A percentile compares a stretch with the other conserved stretches of the same genome.
Evolutionary conservation across 441 rosid species (phyloP).

Genomic region (Populus hybrid): DNA sequence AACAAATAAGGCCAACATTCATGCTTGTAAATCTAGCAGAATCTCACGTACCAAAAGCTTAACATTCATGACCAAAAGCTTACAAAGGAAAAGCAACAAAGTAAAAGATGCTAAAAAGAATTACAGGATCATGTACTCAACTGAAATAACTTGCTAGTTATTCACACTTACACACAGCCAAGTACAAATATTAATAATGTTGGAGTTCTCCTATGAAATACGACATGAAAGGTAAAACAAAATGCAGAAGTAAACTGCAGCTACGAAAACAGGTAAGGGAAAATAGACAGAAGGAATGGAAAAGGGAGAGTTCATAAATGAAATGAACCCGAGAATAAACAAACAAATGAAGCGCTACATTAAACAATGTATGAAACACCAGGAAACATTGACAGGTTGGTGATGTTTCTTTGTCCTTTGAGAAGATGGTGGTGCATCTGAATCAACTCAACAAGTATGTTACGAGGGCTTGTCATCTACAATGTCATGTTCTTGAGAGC

Average conservation of each 20-base stretch:
- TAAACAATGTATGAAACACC: constrained; percentile 7
- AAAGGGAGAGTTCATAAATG: constrained; percentile 2
- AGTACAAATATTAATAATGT: constrained; percentile 9
- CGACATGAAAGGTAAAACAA: constrained; percentile 18
- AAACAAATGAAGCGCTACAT: constrained; percentile 19
- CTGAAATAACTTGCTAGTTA: constrained; percentile 18
- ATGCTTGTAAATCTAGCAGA: neutral
- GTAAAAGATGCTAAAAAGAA: neutral
- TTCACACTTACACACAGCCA: constrained; percentile 32
- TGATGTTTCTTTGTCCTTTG: constrained; percentile 21
- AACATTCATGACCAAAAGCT: neutral
- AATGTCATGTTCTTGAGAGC: constrained; percentile 19
- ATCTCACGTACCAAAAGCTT: neutral
- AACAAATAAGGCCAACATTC: neutral
- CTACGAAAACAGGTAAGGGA: neutral
- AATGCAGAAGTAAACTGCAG: neutral
- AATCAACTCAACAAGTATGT: constrained; percentile 28
- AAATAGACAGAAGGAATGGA: neutral
- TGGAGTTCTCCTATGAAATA: constrained; percentile 13
- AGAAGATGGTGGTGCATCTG: constrained; percentile 31
- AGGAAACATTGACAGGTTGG: constrained; percentile 15
- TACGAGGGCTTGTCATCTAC: constrained; percentile 28
- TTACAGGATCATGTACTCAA: neutral
- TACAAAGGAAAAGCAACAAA: neutral
- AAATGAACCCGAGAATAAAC: constrained; percentile 33